Percentiles rank a stretch among this genome's conserved stretches.
phyloP scores from a whole-genome alignment of 228 moss, liverwort and hornwort genomes.

The Sphagnum magellanicum region DNA sequence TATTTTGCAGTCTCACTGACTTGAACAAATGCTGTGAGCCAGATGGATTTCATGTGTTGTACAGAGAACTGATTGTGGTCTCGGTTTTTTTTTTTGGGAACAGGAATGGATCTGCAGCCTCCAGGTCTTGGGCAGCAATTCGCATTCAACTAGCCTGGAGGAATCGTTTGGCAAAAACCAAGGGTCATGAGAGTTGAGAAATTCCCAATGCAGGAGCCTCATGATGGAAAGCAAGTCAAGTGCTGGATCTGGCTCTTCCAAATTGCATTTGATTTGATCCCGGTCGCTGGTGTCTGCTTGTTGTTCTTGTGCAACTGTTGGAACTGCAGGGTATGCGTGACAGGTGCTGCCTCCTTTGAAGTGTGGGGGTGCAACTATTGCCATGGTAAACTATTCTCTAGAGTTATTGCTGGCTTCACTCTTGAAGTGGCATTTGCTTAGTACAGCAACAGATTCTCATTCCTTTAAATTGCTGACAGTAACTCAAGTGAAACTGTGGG shows the following conservation, averaged over 20 bases:
- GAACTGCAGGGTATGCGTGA: slow-evolving; percentile 15
- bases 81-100: not conserved
- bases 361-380: slow-evolving; percentile 23
- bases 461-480: not conserved
- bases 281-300: slow-evolving; percentile 17
- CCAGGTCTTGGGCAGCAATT: slow-evolving; percentile 48
- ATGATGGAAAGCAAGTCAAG: slow-evolving; percentile 1
- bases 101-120: slow-evolving; percentile 59
- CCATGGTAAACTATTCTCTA: slow-evolving; percentile 18
- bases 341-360: slow-evolving; percentile 36
- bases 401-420: slow-evolving; percentile 1
- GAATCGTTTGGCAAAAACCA: slow-evolving; percentile 1
- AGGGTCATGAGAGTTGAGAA: no score
- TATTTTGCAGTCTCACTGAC: not conserved
- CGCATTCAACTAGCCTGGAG: slow-evolving; percentile 74
- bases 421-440: not conserved
- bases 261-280: slow-evolving; percentile 3
- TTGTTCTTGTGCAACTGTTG: not conserved
- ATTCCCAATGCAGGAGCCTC: no score
- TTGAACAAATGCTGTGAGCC: no score
- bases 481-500: not conserved
- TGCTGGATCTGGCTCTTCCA: not conserved
- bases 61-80: no score
- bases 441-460: no score
- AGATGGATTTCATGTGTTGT: no score